These are phyloP conservation scores for Ogataea philodendri DNA, from an alignment of 805 yeast genomes.

Conservation along the genomic window DNA sequence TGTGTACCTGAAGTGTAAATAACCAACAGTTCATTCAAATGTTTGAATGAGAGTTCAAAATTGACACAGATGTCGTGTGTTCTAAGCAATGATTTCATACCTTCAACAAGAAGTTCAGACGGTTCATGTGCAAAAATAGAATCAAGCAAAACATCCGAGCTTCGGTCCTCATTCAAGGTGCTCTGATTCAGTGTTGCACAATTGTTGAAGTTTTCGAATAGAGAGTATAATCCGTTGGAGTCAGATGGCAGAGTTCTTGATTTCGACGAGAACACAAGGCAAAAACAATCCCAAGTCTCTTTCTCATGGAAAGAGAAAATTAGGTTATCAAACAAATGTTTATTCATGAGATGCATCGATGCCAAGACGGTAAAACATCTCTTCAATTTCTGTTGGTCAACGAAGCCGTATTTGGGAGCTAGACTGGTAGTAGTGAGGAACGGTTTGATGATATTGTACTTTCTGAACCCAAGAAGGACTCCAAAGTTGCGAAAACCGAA, in stretches of 20 bases:
- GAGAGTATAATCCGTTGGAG: constrained; percentile 15
- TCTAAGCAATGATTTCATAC: constrained; percentile 10
- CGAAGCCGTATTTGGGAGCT: constrained; percentile 19
- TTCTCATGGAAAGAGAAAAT: constrained; percentile 8
- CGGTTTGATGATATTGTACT: constrained; percentile 13
- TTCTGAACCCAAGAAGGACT: constrained; percentile 14
- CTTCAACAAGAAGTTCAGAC: constrained; percentile 1
- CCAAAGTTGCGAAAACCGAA: constrained; percentile 32
- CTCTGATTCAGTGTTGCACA: constrained; percentile 23
- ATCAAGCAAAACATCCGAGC: constrained; percentile 9
- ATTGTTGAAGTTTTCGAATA: constrained; percentile 21
- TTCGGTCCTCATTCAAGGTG: constrained; percentile 20
- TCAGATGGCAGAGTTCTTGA: constrained; percentile 5
- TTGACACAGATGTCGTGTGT: constrained; percentile 5
- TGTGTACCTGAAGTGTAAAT: no score
- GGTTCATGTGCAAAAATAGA: constrained; percentile 9
- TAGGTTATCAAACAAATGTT: constrained; percentile 17
- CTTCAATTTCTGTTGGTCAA: constrained; percentile 23
- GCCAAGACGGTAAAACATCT: constrained; percentile 21
- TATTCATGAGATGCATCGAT: constrained; percentile 24
- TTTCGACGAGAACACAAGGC: constrained; percentile 9
- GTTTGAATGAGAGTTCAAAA: constrained; percentile 2
- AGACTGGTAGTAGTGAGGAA: constrained; percentile 13
- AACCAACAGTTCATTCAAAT: constrained; percentile 3
- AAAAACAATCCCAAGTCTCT: constrained; percentile 14